Percentiles rank a stretch among this genome's conserved stretches.
These are phyloP conservation scores for Daldinia eschscholtzii DNA, from an alignment of 2,329 filamentous ascomycete genomes.

Conservation along the genomic window DNA sequence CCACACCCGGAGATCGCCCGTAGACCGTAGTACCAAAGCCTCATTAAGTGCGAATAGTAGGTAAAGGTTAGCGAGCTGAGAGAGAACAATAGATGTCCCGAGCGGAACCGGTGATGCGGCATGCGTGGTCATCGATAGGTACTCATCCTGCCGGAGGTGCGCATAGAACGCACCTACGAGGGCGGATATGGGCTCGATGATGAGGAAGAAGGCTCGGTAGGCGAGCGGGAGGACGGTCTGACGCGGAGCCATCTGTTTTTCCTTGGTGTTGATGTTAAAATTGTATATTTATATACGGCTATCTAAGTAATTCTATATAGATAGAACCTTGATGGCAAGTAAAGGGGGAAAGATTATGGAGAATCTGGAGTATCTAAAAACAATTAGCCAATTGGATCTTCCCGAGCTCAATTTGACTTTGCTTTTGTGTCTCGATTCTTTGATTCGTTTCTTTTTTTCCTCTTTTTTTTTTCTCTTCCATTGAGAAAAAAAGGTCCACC, in stretches of 20 bases:
- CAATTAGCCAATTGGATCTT: constrained; percentile 27
- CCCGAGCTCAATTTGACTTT: not conserved
- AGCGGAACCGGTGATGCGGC: constrained; percentile 67
- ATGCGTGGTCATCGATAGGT: constrained; percentile 74
- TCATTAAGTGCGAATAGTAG: constrained; percentile 82
- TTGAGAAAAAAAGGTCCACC: not conserved
- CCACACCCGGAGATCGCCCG: constrained; percentile 78
- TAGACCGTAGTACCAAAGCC: constrained; percentile 78
- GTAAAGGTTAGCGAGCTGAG: constrained; percentile 84
- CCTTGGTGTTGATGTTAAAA: constrained; percentile 6
- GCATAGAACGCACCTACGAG: constrained; percentile 66
- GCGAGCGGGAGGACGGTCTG: constrained; percentile 63
- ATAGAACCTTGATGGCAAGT: constrained; percentile 13
- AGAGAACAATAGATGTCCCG: constrained; percentile 74
- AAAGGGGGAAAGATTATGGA: not conserved
- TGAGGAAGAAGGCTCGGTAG: constrained; percentile 81
- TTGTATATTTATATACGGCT: not conserved
- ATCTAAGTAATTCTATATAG: not conserved
- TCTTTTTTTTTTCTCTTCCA: not conserved
- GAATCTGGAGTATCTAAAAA: constrained; percentile 5
- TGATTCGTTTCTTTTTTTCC: not conserved
- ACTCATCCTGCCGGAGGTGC: constrained; percentile 64
- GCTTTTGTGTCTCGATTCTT: not conserved
- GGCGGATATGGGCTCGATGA: constrained; percentile 73
- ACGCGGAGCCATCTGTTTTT: constrained; percentile 44